Base-by-base conservation (phyloP, 2,329 filamentous ascomycete species). In the Aaosphaeria arxii region DNA sequence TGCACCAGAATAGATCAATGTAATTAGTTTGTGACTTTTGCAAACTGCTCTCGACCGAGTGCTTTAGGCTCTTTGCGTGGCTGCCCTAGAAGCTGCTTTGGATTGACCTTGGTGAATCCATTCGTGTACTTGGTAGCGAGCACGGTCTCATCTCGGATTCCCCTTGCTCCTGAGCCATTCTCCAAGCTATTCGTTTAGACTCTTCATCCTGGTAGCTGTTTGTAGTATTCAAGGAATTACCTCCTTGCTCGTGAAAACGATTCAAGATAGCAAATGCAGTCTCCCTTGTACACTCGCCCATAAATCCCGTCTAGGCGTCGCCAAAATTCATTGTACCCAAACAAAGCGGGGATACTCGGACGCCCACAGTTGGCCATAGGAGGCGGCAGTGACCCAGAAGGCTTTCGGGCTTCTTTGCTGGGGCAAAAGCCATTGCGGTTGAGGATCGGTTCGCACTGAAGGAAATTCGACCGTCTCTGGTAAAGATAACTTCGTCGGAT, bases 221-320 rank as follows among this genome's bases (percentile, higher is more conserved):
- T 13, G 62, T 63, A 28, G 83, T 87, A 63, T 88, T 86, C 59
- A 89, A 83, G 64, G 88, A 88, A 70, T 88, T 89, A 30, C 86
- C 86, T 5, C 83, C 83, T 0, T 83, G 76, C 5, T 78, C 76
- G 51, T 79, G 81, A 67, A 80, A 88, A 62, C 78, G 82, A 59
- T 88, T 85, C 6, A 88, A 75, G 17, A 89, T 80, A 29, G 75
- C 72, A 55, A 86, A 84, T 3, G 79, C 76, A 1, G 77, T 77
- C 43, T 80, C 73, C 61, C 87, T 81, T 62, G 81, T 76, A 68
- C 86, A 87, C 45, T 50, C 49, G 7, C 39, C 35, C 64, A 31
- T 39, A 5, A 17, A 11, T 30, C 13, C 30, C 11, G 11, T 38
- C 24, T 44, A 28, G 2, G 74, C 70, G 50, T 81, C 69, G 41